These are phyloP conservation scores for Monosporascus sp. DNA, from an alignment of 2,329 filamentous ascomycete species.

Conservation along the genomic window DNA sequence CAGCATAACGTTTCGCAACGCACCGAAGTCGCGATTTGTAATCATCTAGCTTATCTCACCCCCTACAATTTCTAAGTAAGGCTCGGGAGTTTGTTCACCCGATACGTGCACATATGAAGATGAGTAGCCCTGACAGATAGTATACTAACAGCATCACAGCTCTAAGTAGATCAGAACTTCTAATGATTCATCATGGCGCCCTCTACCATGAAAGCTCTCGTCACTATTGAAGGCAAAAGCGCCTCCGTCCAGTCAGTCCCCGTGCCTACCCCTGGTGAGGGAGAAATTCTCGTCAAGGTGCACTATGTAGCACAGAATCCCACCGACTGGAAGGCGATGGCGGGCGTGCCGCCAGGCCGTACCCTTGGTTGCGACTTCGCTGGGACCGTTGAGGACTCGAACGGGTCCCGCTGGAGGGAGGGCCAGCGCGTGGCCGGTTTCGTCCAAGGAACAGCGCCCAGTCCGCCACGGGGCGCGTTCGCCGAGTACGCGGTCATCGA, in stretches of 20 bases:
- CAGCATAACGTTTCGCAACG: too few species aligned
- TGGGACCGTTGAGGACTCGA: conserved; percentile 24
- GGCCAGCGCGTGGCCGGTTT: conserved; percentile 30
- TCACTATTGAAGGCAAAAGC: conserved; percentile 20
- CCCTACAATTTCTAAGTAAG: too few species aligned
- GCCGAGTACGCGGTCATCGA: conserved; percentile 24
- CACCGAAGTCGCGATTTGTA: too few species aligned
- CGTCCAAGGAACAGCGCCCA: conserved; percentile 22
- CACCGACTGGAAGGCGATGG: conserved; percentile 27
- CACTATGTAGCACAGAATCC: conserved; percentile 29
- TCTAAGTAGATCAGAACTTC: too few species aligned
- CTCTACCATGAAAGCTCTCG: conserved; percentile 33
- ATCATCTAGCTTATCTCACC: too few species aligned
- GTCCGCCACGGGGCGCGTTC: conserved; percentile 21
- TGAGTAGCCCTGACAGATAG: too few species aligned
- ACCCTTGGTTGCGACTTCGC: conserved; percentile 30
- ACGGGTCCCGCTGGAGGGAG: conserved; percentile 23
- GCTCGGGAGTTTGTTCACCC: too few species aligned
- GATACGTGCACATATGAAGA: too few species aligned
- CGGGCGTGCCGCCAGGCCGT: conserved; percentile 14
- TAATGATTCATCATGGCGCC: background rate
- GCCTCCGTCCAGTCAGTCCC: conserved; percentile 24
- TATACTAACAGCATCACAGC: too few species aligned
- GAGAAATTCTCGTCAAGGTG: conserved; percentile 29
- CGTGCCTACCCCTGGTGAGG: conserved; percentile 21